These are phyloP conservation scores for Oropetium thomaeum DNA, from an alignment of 176 grass and related monocot species.

Conservation along the genomic window DNA sequence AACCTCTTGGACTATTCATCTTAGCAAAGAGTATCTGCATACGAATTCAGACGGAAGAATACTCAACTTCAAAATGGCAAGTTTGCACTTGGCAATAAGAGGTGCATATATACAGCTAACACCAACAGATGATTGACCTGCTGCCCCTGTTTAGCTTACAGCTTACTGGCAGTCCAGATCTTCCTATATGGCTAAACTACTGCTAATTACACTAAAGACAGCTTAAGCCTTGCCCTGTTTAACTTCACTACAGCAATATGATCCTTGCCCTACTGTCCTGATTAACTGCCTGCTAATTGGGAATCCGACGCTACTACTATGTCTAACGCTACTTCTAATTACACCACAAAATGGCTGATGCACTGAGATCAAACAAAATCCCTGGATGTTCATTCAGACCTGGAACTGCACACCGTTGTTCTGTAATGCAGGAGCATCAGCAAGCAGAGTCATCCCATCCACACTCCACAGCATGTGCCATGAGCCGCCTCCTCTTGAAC, in stretches of 20 bases:
- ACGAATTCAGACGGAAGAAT: no score
- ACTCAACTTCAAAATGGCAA: no score
- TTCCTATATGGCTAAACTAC: no score
- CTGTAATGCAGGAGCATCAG: not conserved
- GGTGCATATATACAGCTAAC: no score
- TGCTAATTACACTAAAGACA: no score
- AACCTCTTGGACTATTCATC: no score
- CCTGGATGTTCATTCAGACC: not conserved
- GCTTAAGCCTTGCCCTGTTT: not conserved
- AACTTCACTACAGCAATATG: conserved; percentile 1
- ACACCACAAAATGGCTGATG: not conserved
- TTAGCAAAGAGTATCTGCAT: no score
- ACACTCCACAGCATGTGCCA: not conserved
- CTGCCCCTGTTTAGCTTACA: no score
- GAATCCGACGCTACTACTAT: not conserved
- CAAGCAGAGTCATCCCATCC: conserved; percentile 5
- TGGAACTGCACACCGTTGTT: not conserved
- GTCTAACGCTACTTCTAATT: not conserved
- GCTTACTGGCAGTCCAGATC: no score
- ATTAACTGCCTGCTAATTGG: not conserved
- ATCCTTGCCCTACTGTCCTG: not conserved
- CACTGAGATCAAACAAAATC: not conserved
- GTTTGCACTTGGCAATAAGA: no score
- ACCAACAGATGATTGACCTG: no score
- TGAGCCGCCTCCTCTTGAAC: conserved; percentile 31